Percentiles rank a stretch among this genome's conserved stretches.
phyloP scores from a whole-genome alignment of 768 basidiomycete species.

The Krasilnikovozyma curviuscula region DNA sequence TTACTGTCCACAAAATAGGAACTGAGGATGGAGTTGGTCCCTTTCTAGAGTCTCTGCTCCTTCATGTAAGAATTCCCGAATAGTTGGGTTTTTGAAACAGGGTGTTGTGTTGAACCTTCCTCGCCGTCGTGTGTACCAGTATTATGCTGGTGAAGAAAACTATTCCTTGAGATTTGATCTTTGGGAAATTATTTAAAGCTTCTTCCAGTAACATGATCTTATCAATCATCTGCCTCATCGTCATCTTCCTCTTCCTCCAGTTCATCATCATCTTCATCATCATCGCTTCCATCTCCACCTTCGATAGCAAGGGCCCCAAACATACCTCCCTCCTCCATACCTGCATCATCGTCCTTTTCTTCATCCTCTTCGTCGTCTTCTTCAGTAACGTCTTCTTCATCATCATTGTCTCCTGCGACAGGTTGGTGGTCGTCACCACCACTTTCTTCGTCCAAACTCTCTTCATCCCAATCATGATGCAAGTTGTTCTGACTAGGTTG shows the following conservation, averaged over 20 bases:
- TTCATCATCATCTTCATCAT: conserved; percentile 20
- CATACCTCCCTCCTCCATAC: background rate
- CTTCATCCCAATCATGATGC: conserved; percentile 15
- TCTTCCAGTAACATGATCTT: too few species aligned
- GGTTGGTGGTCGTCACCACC: conserved; percentile 45
- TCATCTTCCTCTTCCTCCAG: conserved; percentile 25
- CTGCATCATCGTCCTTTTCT: background rate
- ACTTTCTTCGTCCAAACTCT: conserved; percentile 22
- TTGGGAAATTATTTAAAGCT: too few species aligned
- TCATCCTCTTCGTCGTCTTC: conserved; percentile 11
- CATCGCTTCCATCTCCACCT: conserved; percentile 4
- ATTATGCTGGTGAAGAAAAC: too few species aligned
- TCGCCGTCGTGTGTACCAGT: too few species aligned
- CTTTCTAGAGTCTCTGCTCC: too few species aligned
- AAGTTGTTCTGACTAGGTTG: background rate
- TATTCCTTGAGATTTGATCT: too few species aligned
- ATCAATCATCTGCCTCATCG: conserved; percentile 16
- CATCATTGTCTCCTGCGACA: conserved; percentile 11
- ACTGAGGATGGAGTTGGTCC: too few species aligned
- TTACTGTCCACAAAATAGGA: too few species aligned
- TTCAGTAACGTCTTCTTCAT: conserved; percentile 16
- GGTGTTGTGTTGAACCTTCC: too few species aligned
- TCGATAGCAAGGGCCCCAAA: conserved; percentile 4
- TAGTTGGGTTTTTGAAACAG: too few species aligned
- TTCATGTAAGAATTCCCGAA: too few species aligned